A percentile compares a stretch with the other conserved stretches of the same genome.
Evolutionary conservation across 2,329 filamentous ascomycete species (phyloP).

Genomic region (Beauveria sp.): DNA sequence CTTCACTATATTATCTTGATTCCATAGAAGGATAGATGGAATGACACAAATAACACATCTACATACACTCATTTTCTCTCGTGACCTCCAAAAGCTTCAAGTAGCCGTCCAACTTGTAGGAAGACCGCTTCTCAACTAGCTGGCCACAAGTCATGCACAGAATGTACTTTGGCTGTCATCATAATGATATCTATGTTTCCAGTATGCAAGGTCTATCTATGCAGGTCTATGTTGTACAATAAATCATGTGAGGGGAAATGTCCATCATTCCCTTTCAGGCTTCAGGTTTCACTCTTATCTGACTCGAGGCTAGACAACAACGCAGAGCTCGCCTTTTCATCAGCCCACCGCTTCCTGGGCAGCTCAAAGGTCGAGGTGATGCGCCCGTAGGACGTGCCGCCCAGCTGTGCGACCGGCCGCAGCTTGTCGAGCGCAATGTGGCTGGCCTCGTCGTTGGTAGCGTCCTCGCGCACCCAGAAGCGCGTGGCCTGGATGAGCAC

Average conservation of each 20-base stretch:
- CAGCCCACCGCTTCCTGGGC: conserved; percentile 18
- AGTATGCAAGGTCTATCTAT: neutral
- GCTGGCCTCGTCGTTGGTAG: conserved; percentile 17
- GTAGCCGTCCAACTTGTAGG: neutral
- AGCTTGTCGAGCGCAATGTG: conserved; percentile 19
- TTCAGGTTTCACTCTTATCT: neutral
- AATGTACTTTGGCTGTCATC: neutral
- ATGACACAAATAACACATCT: neutral
- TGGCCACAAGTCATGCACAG: neutral
- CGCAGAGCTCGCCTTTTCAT: conserved; percentile 15
- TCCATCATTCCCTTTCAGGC: neutral
- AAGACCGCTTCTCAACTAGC: neutral
- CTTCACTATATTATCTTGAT: neutral
- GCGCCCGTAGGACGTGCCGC: conserved; percentile 20
- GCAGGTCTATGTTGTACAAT: neutral
- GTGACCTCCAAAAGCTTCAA: neutral
- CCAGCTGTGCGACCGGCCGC: conserved; percentile 18
- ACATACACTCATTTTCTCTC: neutral
- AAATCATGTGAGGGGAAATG: neutral
- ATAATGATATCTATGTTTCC: neutral
- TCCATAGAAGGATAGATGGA: neutral
- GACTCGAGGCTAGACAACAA: conserved; percentile 13
- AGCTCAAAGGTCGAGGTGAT: conserved; percentile 20
- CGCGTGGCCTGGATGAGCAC: conserved; percentile 21
- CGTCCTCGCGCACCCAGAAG: conserved; percentile 23